Percentiles rank a stretch among this genome's conserved stretches.
phyloP scores from a whole-genome alignment of 495 filamentous ascomycete species.

The Penicillium taxi region DNA sequence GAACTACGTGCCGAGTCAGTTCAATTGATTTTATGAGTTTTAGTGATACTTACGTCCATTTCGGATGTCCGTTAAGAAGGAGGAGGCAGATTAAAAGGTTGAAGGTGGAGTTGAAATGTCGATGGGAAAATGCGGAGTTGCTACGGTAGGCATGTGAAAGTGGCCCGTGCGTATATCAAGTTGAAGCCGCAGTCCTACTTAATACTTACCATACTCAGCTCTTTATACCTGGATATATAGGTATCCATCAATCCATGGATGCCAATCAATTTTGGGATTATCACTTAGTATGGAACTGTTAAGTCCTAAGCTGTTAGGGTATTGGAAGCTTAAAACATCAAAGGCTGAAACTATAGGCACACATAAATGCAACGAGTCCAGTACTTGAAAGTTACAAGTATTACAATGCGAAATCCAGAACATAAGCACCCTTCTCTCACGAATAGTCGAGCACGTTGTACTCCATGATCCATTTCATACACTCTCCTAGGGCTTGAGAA shows the following conservation, averaged over 20 bases:
- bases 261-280: too few relatives aligned
- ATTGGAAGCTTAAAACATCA: too few relatives aligned
- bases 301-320: too few relatives aligned
- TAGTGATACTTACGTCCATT: conserved; percentile 20
- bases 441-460: conserved; percentile 26
- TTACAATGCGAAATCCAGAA: conserved; percentile 17
- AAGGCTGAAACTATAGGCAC: too few relatives aligned
- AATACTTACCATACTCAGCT: too few relatives aligned
- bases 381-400: too few relatives aligned
- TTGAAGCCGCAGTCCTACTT: too few relatives aligned
- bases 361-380: too few relatives aligned
- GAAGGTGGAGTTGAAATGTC: conserved; percentile 1
- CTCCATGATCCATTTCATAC: conserved; percentile 31
- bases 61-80: conserved; percentile 3
- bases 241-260: too few relatives aligned
- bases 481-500: conserved; percentile 15
- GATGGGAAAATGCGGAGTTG: conserved; percentile 22
- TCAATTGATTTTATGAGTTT: neutral
- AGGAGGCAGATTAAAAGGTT: conserved; percentile 2
- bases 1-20: conserved; percentile 7
- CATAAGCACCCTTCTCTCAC: conserved; percentile 14
- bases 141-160: conserved; percentile 7
- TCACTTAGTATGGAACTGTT: too few relatives aligned
- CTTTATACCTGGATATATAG: too few relatives aligned
- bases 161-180: too few relatives aligned